These are phyloP conservation scores for Penicillium silybi DNA, from an alignment of 495 filamentous ascomycete species.

Conservation along the genomic window DNA sequence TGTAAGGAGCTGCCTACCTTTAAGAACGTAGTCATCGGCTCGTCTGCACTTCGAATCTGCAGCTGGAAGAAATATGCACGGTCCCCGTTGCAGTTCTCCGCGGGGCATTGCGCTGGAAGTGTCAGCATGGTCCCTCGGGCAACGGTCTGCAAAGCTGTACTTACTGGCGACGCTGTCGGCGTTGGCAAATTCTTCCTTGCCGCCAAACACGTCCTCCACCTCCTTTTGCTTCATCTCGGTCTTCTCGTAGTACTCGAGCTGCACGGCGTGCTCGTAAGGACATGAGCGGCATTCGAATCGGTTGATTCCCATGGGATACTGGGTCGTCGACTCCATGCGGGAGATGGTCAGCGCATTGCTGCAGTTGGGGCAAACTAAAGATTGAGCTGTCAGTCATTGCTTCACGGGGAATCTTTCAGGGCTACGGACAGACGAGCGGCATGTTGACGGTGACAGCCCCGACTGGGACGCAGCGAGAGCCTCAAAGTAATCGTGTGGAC, in stretches of 20 bases:
- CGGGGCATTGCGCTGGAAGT: conserved; percentile 66
- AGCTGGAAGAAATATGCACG: conserved; percentile 93
- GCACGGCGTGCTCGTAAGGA: conserved; percentile 67
- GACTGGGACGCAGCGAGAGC: neutral
- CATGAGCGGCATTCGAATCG: conserved; percentile 92
- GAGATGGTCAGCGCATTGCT: conserved; percentile 79
- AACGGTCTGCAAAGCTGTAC: conserved; percentile 12
- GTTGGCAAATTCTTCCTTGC: conserved; percentile 82
- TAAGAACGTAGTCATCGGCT: conserved; percentile 96
- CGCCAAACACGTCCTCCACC: conserved; percentile 87
- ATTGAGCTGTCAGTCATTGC: conserved; percentile 16
- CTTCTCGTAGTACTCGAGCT: conserved; percentile 74
- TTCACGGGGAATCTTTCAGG: neutral
- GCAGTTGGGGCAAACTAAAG: conserved; percentile 85
- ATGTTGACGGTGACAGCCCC: conserved; percentile 23
- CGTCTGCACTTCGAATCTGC: conserved; percentile 96
- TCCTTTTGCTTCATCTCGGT: conserved; percentile 71
- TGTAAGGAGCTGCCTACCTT: conserved; percentile 56
- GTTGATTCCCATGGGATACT: conserved; percentile 53
- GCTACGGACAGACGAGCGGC: conserved; percentile 42
- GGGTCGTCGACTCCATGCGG: conserved; percentile 47
- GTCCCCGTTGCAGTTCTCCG: conserved; percentile 66
- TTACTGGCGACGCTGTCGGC: conserved; percentile 71
- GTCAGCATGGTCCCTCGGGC: conserved; percentile 4
- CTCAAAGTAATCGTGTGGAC: neutral